phyloP scores from a whole-genome alignment of 768 basidiomycete genomes.

The Naganishia vaughanmartiniae region DNA sequence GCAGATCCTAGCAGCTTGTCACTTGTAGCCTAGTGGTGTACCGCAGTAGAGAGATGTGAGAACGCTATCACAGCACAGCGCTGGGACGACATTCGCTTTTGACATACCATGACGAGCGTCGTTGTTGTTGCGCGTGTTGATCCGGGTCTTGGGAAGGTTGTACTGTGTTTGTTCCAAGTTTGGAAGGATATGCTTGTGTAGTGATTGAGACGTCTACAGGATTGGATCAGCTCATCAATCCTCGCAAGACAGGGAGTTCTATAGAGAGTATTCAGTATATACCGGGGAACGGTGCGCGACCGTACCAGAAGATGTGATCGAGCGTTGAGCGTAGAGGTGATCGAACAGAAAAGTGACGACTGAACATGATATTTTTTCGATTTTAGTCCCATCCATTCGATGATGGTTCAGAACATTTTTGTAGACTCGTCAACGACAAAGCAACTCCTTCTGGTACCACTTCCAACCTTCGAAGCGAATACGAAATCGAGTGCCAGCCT shows the following conservation, averaged over 20 bases:
- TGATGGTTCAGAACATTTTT: neutral
- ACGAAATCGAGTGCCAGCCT: neutral
- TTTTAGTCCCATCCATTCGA: neutral
- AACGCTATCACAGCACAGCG: neutral
- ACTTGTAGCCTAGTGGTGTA: slow-evolving; percentile 62
- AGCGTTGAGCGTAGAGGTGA: slow-evolving; percentile 3
- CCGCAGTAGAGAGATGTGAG: neutral
- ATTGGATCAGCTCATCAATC: too few species aligned
- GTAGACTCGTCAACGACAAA: neutral
- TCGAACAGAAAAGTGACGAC: slow-evolving; percentile 21
- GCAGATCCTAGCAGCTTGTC: slow-evolving; percentile 75
- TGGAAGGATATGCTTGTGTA: too few species aligned
- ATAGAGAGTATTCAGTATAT: neutral
- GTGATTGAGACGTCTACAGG: too few species aligned
- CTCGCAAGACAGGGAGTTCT: too few species aligned
- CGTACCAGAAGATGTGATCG: slow-evolving; percentile 2
- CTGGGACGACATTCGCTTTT: neutral
- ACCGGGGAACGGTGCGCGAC: too few species aligned
- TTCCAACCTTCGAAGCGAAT: too few species aligned
- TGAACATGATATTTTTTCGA: slow-evolving; percentile 18
- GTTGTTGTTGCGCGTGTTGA: neutral
- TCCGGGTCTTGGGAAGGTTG: neutral
- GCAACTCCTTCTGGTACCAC: neutral
- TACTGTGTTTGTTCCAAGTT: neutral
- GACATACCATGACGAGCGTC: neutral